A percentile compares a stretch with the other conserved stretches of the same genome.
These are phyloP conservation scores for Kwoniella europaea DNA, from an alignment of 768 basidiomycete species.

Conservation along the genomic window DNA sequence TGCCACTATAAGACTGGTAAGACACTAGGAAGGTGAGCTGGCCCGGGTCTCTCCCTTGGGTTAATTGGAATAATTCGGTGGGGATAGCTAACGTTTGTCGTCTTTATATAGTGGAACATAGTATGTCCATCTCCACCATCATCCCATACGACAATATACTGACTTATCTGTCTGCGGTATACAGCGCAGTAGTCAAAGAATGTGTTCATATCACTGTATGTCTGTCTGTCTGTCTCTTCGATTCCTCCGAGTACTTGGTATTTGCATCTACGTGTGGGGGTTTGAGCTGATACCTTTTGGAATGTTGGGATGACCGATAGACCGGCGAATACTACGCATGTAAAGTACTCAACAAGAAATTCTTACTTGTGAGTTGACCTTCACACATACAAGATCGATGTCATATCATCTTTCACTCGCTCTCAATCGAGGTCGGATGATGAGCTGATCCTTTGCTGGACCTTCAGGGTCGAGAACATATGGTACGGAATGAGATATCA, in stretches of 20 bases:
- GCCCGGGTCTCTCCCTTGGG: too few relatives aligned
- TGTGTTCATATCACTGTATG: constrained; percentile 77
- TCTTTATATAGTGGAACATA: constrained; percentile 88
- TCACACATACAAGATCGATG: neutral
- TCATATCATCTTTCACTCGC: neutral
- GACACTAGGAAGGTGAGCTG: constrained; percentile 53
- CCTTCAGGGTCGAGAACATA: constrained; percentile 85
- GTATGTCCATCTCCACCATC: constrained; percentile 26
- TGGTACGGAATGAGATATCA: constrained; percentile 97
- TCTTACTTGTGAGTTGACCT: constrained; percentile 35
- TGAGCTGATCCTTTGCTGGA: neutral
- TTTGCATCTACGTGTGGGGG: neutral
- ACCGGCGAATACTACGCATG: constrained; percentile 94
- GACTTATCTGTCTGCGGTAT: neutral
- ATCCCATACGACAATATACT: neutral
- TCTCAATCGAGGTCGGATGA: neutral
- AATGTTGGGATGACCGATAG: constrained; percentile 47
- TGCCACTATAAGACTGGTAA: constrained; percentile 59
- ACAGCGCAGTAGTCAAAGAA: constrained; percentile 63
- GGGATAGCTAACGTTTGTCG: constrained; percentile 44
- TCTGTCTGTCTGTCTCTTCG: neutral
- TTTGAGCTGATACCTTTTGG: constrained; percentile 10
- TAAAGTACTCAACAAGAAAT: constrained; percentile 98
- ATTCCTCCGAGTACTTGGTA: too few relatives aligned
- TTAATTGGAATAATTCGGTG: too few relatives aligned